A percentile compares a stretch with the other conserved stretches of the same genome.
Conservation (phyloP, 257 asterid species). For the Dorcoceras hygrometricum region DNA sequence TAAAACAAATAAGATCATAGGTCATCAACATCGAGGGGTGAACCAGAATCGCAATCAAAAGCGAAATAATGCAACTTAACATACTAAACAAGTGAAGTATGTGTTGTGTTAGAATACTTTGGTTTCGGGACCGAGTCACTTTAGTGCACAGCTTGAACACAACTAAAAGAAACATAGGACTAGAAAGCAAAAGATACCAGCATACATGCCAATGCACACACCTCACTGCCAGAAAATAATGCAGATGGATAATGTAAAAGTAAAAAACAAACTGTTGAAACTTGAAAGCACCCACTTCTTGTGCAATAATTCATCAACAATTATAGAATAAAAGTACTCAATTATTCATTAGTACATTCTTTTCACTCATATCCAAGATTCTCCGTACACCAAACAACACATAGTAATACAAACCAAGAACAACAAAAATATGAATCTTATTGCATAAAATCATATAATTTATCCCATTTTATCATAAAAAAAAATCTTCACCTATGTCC, state of each 20-base stretch:
- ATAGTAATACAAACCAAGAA: conserved; percentile 14
- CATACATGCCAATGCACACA: not conserved
- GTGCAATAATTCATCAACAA: conserved; percentile 6
- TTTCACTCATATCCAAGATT: conserved; percentile 1
- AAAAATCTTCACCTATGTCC: conserved; percentile 37
- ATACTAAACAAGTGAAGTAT: not conserved
- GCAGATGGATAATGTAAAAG: not conserved
- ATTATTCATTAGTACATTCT: not conserved
- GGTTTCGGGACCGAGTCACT: not conserved
- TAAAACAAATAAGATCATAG: not conserved
- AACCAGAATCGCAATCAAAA: not conserved
- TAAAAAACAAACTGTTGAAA: not conserved
- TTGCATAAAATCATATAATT: not conserved
- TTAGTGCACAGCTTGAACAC: not conserved
- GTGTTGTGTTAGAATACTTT: too few species aligned
- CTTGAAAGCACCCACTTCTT: not conserved
- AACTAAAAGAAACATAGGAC: not conserved
- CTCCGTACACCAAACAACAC: conserved; percentile 1
- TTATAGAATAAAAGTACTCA: not conserved
- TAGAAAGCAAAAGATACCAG: not conserved
- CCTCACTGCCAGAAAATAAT: not conserved
- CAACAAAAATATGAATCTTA: conserved; percentile 1
- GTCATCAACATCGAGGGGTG: not conserved
- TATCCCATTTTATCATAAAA: not conserved
- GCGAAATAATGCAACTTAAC: not conserved